phyloP scores from a whole-genome alignment of 306 rosid species.

The Glycine soja region DNA sequence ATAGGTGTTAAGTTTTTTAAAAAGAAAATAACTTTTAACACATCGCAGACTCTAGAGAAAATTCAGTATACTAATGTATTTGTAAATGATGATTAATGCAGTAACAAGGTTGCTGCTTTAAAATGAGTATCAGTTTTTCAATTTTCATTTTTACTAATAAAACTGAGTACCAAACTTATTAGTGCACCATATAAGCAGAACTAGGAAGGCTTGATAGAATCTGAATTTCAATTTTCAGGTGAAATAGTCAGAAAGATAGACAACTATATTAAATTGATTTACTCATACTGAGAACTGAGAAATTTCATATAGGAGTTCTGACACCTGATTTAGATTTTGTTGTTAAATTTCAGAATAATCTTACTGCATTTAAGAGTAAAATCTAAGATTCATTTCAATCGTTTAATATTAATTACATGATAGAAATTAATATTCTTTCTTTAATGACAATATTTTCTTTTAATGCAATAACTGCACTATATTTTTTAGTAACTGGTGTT shows the following conservation, averaged over 20 bases:
- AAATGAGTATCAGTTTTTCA: slow-evolving; percentile 2
- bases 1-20: not conserved
- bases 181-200: slow-evolving; percentile 1
- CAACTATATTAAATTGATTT: not conserved
- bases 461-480: not conserved
- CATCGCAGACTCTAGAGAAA: not conserved
- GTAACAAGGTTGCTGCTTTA: not conserved
- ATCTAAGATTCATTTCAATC: not conserved
- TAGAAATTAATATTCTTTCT: not conserved
- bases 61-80: not conserved
- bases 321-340: not conserved
- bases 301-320: not conserved
- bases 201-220: not conserved
- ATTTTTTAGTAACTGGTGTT: not conserved
- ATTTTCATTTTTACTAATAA: not conserved
- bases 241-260: slow-evolving; percentile 6
- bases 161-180: not conserved
- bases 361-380: not conserved
- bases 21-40: not conserved
- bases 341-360: not conserved
- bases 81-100: slow-evolving; percentile 23
- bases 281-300: not conserved
- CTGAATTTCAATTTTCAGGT: not conserved
- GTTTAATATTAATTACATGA: not conserved
- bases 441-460: not conserved